phyloP scores from a whole-genome alignment of 2,329 filamentous ascomycete genomes.

The Colletotrichum trifolii region DNA sequence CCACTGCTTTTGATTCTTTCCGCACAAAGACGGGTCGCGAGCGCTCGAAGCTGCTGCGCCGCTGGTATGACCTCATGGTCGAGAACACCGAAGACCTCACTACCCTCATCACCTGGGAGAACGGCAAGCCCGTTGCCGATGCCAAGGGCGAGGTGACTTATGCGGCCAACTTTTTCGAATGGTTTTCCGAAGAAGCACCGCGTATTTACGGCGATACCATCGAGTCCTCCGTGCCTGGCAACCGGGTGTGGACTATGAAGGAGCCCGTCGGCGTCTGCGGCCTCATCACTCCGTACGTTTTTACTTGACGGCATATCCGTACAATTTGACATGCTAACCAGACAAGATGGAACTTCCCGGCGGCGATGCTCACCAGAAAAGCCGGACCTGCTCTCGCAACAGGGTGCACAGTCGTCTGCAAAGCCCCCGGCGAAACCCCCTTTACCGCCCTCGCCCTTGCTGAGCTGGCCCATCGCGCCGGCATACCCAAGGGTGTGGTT shows the following conservation, averaged over 20 bases:
- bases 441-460: slow-evolving; percentile 90
- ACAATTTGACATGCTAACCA: not conserved
- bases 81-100: slow-evolving; percentile 85
- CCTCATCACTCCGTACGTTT: slow-evolving; percentile 76
- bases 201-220: slow-evolving; percentile 81
- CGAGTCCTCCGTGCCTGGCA: slow-evolving; percentile 74
- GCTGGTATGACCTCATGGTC: slow-evolving; percentile 84
- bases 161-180: slow-evolving; percentile 81
- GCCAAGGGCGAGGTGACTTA: slow-evolving; percentile 79
- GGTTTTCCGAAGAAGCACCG: slow-evolving; percentile 85
- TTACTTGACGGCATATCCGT: not conserved
- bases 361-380: slow-evolving; percentile 80
- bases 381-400: slow-evolving; percentile 83
- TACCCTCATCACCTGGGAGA: slow-evolving; percentile 88
- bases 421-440: slow-evolving; percentile 91
- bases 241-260: slow-evolving; percentile 81
- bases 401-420: slow-evolving; percentile 94
- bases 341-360: slow-evolving; percentile 82
- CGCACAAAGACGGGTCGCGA: slow-evolving; percentile 78
- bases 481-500: slow-evolving; percentile 89
- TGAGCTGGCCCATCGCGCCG: slow-evolving; percentile 86
- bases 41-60: slow-evolving; percentile 77
- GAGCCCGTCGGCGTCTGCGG: slow-evolving; percentile 88
- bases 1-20: slow-evolving; percentile 78
- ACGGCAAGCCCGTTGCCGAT: slow-evolving; percentile 84